Base-by-base conservation (phyloP, 768 basidiomycete species). In the Serendipita indica region DNA sequence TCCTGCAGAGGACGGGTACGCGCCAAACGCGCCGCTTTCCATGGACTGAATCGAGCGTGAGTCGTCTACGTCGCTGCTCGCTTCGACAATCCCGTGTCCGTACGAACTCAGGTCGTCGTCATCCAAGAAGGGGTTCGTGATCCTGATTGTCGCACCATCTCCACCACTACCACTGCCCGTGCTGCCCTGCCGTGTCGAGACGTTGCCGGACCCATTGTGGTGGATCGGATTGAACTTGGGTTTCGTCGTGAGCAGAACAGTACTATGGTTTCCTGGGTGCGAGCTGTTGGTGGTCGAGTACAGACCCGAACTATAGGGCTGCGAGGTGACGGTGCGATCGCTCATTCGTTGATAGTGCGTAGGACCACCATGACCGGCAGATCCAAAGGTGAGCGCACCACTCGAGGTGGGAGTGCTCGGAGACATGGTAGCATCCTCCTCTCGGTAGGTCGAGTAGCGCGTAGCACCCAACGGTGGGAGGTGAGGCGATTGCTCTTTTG, bases 1-100 rank as follows among this genome's bases (percentile, higher is more conserved):
- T 10, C 49, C 49, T 10, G 49, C 32, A 10, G 49, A 54, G 30
- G 49, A 54, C 12, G 49, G 49, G 30, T 54, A 54, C 12, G 49
- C 43, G 30, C 49, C 49, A 54, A 54, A 54, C 22, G 30, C 49
- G 49, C 32, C 49, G 32, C 49, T 54, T 7, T 54, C 49, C 49
- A 54, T 54, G 22, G 49, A 28, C 30, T 18, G 49, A 12, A 54
- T 37, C 35, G 35, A 37, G n/a, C 35, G 3, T 4, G 25, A 28
- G 10, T 54, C 30, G 49, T 30, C 30, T n/a, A 22, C 32, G 25
- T 54, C 25, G 22, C n/a, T 33, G 10, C 25, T 54, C 7, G 18
- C 18, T 7, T 43, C 41, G n/a, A 18, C 49, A n/a, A 54, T 16
- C 22, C 49, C 49, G 49, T 54, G 49, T 4, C 49, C 49, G 30